These are phyloP conservation scores for Calonectria honghensis DNA, from an alignment of 2,329 filamentous ascomycete species.

Conservation along the genomic window DNA sequence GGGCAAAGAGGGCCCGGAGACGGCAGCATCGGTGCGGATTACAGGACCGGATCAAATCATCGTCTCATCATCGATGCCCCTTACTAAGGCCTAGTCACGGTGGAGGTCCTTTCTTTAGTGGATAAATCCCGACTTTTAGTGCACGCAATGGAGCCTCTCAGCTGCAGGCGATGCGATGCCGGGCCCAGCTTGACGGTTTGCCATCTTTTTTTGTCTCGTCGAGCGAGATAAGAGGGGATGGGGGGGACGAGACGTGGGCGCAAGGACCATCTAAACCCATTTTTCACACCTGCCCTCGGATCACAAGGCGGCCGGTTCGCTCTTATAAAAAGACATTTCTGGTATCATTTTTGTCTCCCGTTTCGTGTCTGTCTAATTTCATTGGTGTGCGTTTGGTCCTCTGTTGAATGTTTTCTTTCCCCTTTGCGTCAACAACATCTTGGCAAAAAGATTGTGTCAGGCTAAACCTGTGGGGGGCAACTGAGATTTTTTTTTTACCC, in stretches of 20 bases:
- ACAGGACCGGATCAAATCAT: slow-evolving; percentile 37
- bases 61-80: slow-evolving; percentile 39
- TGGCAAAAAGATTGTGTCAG: slow-evolving; percentile 20
- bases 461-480: slow-evolving; percentile 2
- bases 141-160: slow-evolving; percentile 17
- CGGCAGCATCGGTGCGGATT: slow-evolving; percentile 34
- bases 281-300: slow-evolving; percentile 11
- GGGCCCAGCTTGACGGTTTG: slow-evolving; percentile 24
- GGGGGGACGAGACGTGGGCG: slow-evolving; percentile 6
- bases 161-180: slow-evolving; percentile 26
- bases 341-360: slow-evolving; percentile 7
- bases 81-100: slow-evolving; percentile 40
- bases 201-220: slow-evolving; percentile 5
- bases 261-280: slow-evolving; percentile 14
- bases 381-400: background rate
- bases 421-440: slow-evolving; percentile 18
- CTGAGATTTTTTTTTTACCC: slow-evolving; percentile 4
- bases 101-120: slow-evolving; percentile 32
- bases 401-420: background rate
- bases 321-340: background rate
- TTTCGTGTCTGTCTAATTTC: slow-evolving; percentile 3
- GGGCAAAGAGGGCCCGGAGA: background rate
- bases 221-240: slow-evolving; percentile 11
- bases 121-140: slow-evolving; percentile 27
- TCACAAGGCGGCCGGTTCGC: background rate